These are phyloP conservation scores for Periconia digitata DNA, from an alignment of 2,329 filamentous ascomycete genomes.

Conservation along the genomic window DNA sequence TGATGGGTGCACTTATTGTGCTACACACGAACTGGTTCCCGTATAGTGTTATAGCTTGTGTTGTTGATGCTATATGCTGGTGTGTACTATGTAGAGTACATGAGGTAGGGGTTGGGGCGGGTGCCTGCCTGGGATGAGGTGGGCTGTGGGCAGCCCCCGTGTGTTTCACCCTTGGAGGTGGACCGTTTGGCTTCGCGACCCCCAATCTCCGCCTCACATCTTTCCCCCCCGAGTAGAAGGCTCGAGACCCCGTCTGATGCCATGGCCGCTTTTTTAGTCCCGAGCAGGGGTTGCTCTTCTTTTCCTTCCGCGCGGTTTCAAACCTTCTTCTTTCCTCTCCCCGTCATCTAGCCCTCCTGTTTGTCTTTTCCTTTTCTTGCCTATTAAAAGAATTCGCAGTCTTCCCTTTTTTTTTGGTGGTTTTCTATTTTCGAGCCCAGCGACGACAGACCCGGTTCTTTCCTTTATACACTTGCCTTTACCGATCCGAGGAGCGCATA, in stretches of 20 bases:
- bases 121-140: too few relatives aligned
- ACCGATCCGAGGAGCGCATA: neutral
- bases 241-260: neutral
- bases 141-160: neutral
- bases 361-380: neutral
- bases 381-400: too few relatives aligned
- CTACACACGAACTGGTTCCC: too few relatives aligned
- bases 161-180: neutral
- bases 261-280: neutral
- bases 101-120: too few relatives aligned
- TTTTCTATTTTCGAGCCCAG: neutral
- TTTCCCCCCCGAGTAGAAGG: neutral
- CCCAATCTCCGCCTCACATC: neutral
- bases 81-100: too few relatives aligned
- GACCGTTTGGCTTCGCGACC: neutral
- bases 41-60: too few relatives aligned
- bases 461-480: neutral
- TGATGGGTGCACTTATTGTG: too few relatives aligned
- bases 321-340: neutral
- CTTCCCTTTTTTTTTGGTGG: too few relatives aligned
- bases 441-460: neutral
- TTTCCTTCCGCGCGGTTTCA: neutral
- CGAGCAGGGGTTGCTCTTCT: too few relatives aligned
- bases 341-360: neutral
- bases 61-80: too few relatives aligned